Percentiles rank a stretch among this genome's conserved stretches.
These are phyloP conservation scores for Xanthoparmelia taractica DNA, from an alignment of 495 filamentous ascomycete genomes.

Conservation along the genomic window DNA sequence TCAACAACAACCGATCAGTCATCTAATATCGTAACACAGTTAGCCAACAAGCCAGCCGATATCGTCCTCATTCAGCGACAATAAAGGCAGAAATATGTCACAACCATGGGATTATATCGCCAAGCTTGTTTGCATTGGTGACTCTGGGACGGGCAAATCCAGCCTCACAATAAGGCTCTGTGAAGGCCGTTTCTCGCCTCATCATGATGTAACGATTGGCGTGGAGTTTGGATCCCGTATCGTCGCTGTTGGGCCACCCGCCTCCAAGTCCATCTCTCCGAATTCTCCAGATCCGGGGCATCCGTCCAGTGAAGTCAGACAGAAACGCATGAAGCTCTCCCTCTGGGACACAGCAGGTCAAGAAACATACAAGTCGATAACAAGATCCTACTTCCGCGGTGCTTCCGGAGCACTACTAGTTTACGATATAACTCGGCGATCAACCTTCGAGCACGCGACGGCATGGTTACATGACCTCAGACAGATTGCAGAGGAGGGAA, in stretches of 20 bases:
- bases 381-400: constrained; percentile 89
- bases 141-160: constrained; percentile 88
- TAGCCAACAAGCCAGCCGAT: neutral
- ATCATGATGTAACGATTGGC: constrained; percentile 96
- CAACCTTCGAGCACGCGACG: constrained; percentile 77
- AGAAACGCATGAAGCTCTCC: constrained; percentile 58
- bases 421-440: constrained; percentile 81
- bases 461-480: constrained; percentile 90
- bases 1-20: neutral
- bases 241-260: constrained; percentile 82
- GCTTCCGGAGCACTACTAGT: constrained; percentile 79
- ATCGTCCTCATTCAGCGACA: neutral
- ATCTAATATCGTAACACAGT: neutral
- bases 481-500: constrained; percentile 86
- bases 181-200: constrained; percentile 86
- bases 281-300: constrained; percentile 16
- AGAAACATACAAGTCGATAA: constrained; percentile 94
- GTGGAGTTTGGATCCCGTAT: constrained; percentile 95
- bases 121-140: constrained; percentile 95
- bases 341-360: constrained; percentile 97
- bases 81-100: constrained; percentile 42
- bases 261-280: constrained; percentile 36
- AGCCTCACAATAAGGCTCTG: constrained; percentile 84
- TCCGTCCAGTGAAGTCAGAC: constrained; percentile 38
- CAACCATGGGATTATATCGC: constrained; percentile 96